These are phyloP conservation scores for Plantago ovata DNA, from an alignment of 257 asterid genomes.

Conservation along the genomic window DNA sequence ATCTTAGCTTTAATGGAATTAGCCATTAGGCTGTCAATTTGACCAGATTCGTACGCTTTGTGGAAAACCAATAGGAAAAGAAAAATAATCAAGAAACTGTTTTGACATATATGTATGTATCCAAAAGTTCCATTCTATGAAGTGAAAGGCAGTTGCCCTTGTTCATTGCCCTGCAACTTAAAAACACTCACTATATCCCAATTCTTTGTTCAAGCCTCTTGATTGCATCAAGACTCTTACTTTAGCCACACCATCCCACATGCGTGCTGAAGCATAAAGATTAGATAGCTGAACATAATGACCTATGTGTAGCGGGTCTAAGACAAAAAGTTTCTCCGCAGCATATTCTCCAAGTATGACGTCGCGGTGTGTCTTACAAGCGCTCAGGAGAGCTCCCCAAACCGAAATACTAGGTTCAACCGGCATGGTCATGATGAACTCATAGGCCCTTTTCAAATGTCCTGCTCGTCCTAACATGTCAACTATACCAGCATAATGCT, in stretches of 20 bases:
- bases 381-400: slow-evolving; percentile 72
- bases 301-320: slow-evolving; percentile 46
- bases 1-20: too few relatives aligned
- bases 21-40: too few relatives aligned
- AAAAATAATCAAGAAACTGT: too few relatives aligned
- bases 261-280: slow-evolving; percentile 47
- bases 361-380: slow-evolving; percentile 42
- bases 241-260: slow-evolving; percentile 55
- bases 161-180: background rate
- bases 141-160: too few relatives aligned
- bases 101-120: too few relatives aligned
- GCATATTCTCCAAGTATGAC: slow-evolving; percentile 49
- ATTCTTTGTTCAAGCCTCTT: slow-evolving; percentile 42
- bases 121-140: too few relatives aligned
- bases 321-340: slow-evolving; percentile 39
- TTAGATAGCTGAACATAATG: slow-evolving; percentile 66
- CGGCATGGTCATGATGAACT: slow-evolving; percentile 45
- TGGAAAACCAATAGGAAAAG: too few relatives aligned
- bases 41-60: too few relatives aligned
- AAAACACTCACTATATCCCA: slow-evolving; percentile 31
- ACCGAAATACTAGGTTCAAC: slow-evolving; percentile 47
- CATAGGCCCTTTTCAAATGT: slow-evolving; percentile 34
- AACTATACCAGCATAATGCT: slow-evolving; percentile 50
- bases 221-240: slow-evolving; percentile 44
- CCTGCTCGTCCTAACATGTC: slow-evolving; percentile 66